phyloP scores from a whole-genome alignment of 768 basidiomycete genomes.

The Cantharellus anzutake region DNA sequence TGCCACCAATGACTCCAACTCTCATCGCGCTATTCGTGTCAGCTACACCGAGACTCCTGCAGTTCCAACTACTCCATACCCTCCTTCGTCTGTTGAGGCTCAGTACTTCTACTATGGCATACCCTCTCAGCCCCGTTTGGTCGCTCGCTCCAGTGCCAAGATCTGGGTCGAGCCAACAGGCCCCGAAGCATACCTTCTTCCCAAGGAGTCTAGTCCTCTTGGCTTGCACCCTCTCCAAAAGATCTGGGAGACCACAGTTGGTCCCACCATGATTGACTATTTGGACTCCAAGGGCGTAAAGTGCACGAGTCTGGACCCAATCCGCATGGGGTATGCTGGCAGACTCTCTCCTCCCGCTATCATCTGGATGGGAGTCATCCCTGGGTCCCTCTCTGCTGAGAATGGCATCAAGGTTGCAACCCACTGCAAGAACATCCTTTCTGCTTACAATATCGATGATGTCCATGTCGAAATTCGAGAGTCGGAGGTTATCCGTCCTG shows the following conservation, averaged over 20 bases:
- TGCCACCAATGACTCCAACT: too few species aligned
- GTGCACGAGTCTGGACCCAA: conserved; percentile 3
- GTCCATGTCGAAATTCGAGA: conserved; percentile 7
- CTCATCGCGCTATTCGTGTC: too few species aligned
- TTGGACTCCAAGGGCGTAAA: conserved; percentile 3
- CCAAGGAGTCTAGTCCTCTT: conserved; percentile 3
- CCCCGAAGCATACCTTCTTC: conserved; percentile 5
- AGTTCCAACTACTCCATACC: too few species aligned
- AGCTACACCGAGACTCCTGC: too few species aligned
- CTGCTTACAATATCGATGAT: conserved; percentile 5
- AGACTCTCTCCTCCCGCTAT: conserved; percentile 1
- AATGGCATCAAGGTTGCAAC: conserved; percentile 2
- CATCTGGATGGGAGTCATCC: conserved; percentile 6
- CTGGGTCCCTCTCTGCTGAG: conserved; percentile 6
- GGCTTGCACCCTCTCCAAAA: conserved; percentile 3
- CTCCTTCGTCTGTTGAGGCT: not conserved
- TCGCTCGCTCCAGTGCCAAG: conserved; percentile 4
- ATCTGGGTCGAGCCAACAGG: conserved; percentile 2
- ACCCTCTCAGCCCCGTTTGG: conserved; percentile 3
- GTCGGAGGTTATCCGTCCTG: conserved; percentile 7
- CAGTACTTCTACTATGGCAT: conserved; percentile 3
- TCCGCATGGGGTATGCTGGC: conserved; percentile 3
- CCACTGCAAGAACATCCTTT: conserved; percentile 1
- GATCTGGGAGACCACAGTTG: conserved; percentile 3
- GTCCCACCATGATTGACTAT: conserved; percentile 2